Evolutionary conservation across 805 yeast species (phyloP).

Genomic region (Candida ponderosae): DNA sequence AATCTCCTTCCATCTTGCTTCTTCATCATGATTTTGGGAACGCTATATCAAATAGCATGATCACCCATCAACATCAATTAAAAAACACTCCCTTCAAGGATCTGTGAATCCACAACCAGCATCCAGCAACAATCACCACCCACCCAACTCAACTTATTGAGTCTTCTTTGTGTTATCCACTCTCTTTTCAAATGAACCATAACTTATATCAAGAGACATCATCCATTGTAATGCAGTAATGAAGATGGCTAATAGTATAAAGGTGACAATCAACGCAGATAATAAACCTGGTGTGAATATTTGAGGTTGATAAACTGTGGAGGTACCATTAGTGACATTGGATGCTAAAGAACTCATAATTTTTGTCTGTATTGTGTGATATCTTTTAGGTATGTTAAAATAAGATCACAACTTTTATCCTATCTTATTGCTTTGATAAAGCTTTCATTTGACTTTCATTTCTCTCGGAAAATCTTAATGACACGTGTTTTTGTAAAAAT

Average conservation of each 20-base stretch:
- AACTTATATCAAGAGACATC: conserved; percentile 62
- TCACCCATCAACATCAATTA: too few species aligned
- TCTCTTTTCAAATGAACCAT: conserved; percentile 72
- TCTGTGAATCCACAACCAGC: too few species aligned
- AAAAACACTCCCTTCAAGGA: too few species aligned
- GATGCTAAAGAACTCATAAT: background rate
- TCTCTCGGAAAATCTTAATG: background rate
- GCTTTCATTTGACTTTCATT: too few species aligned
- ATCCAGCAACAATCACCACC: too few species aligned
- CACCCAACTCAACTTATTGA: conserved; percentile 2
- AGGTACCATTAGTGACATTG: too few species aligned
- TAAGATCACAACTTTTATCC: background rate
- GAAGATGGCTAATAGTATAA: conserved; percentile 49
- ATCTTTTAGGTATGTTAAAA: too few species aligned
- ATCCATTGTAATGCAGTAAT: conserved; percentile 66
- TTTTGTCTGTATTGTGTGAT: background rate
- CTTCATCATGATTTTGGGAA: too few species aligned
- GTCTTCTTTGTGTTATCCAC: conserved; percentile 39
- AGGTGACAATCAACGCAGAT: conserved; percentile 63
- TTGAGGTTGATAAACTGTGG: conserved; percentile 19
- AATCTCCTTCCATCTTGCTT: too few species aligned
- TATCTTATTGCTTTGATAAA: too few species aligned
- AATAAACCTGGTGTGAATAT: conserved; percentile 78
- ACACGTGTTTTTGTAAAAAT: background rate
- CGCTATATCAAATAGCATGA: too few species aligned